Evolutionary conservation across 176 grass and related monocot genomes (phyloP), one percentile per base, ranked within the genome.

Genomic region (Thinopyrum elongatum): DNA sequence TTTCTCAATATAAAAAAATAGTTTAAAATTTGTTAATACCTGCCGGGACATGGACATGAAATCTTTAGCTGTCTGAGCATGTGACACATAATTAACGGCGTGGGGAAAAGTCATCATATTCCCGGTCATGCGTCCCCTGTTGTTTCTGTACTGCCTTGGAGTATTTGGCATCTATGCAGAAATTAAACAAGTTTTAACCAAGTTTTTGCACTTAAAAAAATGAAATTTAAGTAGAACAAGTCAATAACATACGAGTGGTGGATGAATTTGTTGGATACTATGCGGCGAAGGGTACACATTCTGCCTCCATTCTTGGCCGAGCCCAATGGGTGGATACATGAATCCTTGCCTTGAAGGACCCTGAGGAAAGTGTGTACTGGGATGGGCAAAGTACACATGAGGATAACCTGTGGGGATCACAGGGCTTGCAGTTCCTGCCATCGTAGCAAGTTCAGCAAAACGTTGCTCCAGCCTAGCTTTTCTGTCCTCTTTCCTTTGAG

Each of bases 401-500:
- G 90, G 88, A 82, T 92, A 95, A 29, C 80, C 84, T 12, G 89
- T 77, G 49, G 91, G 85, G 57, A 95, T 80, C 17, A 95, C 68
- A 60, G 92, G 23, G 70, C 78, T 77, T 60, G 89, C 13, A 27
- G 90, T 63, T 84, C 86, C 78, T 28, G 74, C 62, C 55, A 88
- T 83, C 22, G 74, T 82, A 5, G 87, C 70, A 39, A 92, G 55
- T 67, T 87, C 70, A 39, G 86, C 72, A 80, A 92, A 96, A 28
- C 71, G 88, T 76, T 88, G 86, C 10, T 88, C 86, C 71, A 98
- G 49, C 79, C 80, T 92, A 11, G 85, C 86, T 67, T 75, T 87
- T 28, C 97, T 86, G 10, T 94, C 92, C 69, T 98, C 94, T 86
- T 98, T 98, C 62, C 86, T 96, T 86, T 98, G 88, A 57, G 89